These are phyloP conservation scores for Naumovozyma castellii DNA, from an alignment of 805 yeast genomes.

Conservation along the genomic window DNA sequence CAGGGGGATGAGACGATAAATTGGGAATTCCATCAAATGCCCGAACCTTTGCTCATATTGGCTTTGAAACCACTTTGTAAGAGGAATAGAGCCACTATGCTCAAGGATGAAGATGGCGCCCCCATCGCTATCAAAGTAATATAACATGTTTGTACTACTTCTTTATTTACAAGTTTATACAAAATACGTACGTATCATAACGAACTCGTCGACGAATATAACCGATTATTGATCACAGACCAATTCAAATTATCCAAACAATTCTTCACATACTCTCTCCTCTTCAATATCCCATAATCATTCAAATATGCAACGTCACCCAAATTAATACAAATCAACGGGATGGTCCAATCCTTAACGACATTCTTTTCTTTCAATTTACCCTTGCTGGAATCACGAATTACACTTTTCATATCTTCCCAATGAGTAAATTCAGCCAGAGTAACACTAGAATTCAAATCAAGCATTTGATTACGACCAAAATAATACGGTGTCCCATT, in stretches of 20 bases:
- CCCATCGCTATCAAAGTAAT: conserved; percentile 74
- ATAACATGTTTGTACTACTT: conserved; percentile 17
- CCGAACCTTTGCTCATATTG: conserved; percentile 42
- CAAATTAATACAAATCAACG: conserved; percentile 61
- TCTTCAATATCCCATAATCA: conserved; percentile 76
- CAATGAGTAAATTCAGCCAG: conserved; percentile 44
- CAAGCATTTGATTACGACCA: conserved; percentile 61
- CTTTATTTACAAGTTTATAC: background rate
- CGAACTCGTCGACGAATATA: too few species aligned
- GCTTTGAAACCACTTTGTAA: conserved; percentile 52
- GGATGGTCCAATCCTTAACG: conserved; percentile 51
- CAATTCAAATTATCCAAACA: conserved; percentile 78
- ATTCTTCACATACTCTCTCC: conserved; percentile 58
- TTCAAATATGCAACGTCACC: conserved; percentile 86
- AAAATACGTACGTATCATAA: too few species aligned
- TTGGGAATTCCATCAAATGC: conserved; percentile 57
- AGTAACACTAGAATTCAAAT: conserved; percentile 63
- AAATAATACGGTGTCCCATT: conserved; percentile 72
- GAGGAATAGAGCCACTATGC: conserved; percentile 61
- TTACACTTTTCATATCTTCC: conserved; percentile 34
- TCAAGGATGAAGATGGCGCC: conserved; percentile 56
- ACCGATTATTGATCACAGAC: conserved; percentile 52
- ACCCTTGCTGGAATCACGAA: conserved; percentile 14
- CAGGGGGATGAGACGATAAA: conserved; percentile 49
- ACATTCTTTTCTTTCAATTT: conserved; percentile 4